Conservation (phyloP, 2,329 filamentous ascomycete species). For the Penicillium decumbens region DNA sequence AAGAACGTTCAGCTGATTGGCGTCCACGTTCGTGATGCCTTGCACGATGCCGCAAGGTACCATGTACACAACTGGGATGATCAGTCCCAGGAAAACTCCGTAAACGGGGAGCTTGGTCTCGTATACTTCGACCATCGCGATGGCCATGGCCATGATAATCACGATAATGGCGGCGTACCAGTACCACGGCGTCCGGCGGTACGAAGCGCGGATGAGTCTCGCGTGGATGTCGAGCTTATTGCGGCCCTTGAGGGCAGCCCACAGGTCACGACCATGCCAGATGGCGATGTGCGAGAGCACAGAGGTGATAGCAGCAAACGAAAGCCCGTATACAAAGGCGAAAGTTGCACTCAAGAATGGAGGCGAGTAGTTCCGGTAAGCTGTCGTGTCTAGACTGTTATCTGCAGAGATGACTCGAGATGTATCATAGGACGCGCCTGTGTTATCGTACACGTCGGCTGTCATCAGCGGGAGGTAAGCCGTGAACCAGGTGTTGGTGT, state of each 20-base stretch:
- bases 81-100: constrained; percentile 41
- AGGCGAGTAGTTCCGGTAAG: constrained; percentile 61
- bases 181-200: constrained; percentile 40
- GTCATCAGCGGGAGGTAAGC: constrained; percentile 29
- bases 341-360: constrained; percentile 59
- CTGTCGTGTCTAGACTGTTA: constrained; percentile 54
- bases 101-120: constrained; percentile 43
- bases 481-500: constrained; percentile 30
- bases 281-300: constrained; percentile 34
- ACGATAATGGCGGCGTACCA: constrained; percentile 42
- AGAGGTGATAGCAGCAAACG: constrained; percentile 59
- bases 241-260: constrained; percentile 25
- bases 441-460: constrained; percentile 35
- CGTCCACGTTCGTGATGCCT: constrained; percentile 43
- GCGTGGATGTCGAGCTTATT: constrained; percentile 44
- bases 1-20: constrained; percentile 44
- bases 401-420: constrained; percentile 50
- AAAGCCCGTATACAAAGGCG: constrained; percentile 51
- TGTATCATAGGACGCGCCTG: constrained; percentile 55
- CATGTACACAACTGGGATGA: constrained; percentile 43
- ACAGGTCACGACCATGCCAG: constrained; percentile 30
- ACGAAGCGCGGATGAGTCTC: constrained; percentile 36
- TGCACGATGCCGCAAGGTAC: constrained; percentile 45
- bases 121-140: constrained; percentile 40
- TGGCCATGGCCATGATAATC: constrained; percentile 27